These are phyloP conservation scores for Westerdykella sp. DNA, from an alignment of 2,329 filamentous ascomycete genomes.

Conservation along the genomic window DNA sequence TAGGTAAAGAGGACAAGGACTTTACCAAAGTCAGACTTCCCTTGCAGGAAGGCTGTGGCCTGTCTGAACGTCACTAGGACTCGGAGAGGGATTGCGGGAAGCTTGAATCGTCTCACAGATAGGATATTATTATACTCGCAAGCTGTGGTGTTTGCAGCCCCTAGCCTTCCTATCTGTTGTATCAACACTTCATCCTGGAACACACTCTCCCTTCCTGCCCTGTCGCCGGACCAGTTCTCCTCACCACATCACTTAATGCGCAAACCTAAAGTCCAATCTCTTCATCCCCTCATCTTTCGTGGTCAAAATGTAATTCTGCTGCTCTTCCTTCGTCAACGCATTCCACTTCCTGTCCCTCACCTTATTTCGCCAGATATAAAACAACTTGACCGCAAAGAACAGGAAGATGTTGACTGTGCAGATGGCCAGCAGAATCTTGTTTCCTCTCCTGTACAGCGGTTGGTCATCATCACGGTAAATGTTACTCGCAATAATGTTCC, in stretches of 20 bases:
- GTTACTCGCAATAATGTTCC: constrained; percentile 43
- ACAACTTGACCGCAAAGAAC: constrained; percentile 35
- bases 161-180: too few relatives aligned
- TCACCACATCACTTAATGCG: constrained; percentile 10
- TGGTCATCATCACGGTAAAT: constrained; percentile 45
- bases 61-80: too few relatives aligned
- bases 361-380: constrained; percentile 40
- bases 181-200: too few relatives aligned
- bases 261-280: constrained; percentile 28
- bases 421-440: constrained; percentile 31
- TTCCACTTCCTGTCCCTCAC: constrained; percentile 22
- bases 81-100: too few relatives aligned
- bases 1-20: too few relatives aligned
- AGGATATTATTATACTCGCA: too few relatives aligned
- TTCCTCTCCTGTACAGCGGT: constrained; percentile 42
- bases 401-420: constrained; percentile 28
- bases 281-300: constrained; percentile 27
- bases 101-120: too few relatives aligned
- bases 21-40: too few relatives aligned
- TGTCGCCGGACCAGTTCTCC: neutral
- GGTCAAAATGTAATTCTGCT: constrained; percentile 21
- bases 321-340: constrained; percentile 24
- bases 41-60: too few relatives aligned
- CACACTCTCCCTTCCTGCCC: too few relatives aligned
- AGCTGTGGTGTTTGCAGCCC: too few relatives aligned